Evolutionary conservation across 2,329 filamentous ascomycete genomes (phyloP).

Genomic region (Hypoxylon rubiginosum): DNA sequence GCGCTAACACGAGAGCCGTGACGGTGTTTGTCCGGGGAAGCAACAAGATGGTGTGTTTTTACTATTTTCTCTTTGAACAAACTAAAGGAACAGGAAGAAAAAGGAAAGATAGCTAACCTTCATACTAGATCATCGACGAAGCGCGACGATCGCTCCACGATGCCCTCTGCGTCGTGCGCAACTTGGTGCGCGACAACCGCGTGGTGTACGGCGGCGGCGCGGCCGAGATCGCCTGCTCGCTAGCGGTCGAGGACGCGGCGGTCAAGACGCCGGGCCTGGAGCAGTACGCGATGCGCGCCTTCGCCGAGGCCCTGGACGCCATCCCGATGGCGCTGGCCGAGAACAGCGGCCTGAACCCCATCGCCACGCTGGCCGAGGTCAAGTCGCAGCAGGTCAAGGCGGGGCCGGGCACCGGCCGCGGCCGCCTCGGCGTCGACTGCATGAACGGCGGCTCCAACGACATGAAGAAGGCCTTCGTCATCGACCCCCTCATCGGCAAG

Average conservation of each 20-base stretch:
- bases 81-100: neutral
- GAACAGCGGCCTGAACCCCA: constrained; percentile 96
- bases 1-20: constrained; percentile 95
- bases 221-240: constrained; percentile 95
- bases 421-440: constrained; percentile 92
- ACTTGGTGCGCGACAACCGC: constrained; percentile 94
- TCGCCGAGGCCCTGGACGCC: constrained; percentile 92
- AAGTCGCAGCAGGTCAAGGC: constrained; percentile 97
- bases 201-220: constrained; percentile 98
- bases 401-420: constrained; percentile 58
- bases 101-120: constrained; percentile 29
- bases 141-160: constrained; percentile 98
- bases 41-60: constrained; percentile 93
- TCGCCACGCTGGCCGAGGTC: constrained; percentile 92
- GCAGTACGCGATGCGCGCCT: constrained; percentile 99
- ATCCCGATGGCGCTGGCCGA: constrained; percentile 96
- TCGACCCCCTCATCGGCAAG: constrained; percentile 98
- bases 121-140: constrained; percentile 90
- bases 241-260: constrained; percentile 95
- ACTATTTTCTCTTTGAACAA: constrained; percentile 14
- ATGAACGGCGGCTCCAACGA: constrained; percentile 96
- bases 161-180: constrained; percentile 96
- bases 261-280: constrained; percentile 96
- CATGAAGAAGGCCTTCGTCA: constrained; percentile 98
- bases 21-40: constrained; percentile 96